phyloP scores from a whole-genome alignment of 2,329 filamentous ascomycete genomes.

The Seiridium unicorne region DNA sequence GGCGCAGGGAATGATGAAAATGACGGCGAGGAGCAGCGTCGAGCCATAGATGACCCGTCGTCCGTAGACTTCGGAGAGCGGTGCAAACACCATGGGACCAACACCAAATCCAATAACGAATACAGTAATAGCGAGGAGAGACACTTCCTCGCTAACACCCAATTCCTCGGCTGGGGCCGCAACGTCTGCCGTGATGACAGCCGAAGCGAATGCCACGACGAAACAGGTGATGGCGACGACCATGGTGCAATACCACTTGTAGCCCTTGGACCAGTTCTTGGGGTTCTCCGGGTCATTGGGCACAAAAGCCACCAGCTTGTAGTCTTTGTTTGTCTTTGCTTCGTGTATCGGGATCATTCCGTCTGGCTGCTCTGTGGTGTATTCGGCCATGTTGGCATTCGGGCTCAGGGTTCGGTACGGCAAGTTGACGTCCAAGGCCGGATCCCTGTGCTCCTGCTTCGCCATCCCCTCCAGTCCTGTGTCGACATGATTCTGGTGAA shows the following conservation, averaged over 20 bases:
- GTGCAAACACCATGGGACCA: conserved; percentile 79
- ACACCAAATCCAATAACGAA: conserved; percentile 83
- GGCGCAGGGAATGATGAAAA: conserved; percentile 80
- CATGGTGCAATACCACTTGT: conserved; percentile 85
- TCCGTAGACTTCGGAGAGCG: conserved; percentile 73
- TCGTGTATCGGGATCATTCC: conserved; percentile 57
- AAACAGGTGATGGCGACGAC: conserved; percentile 76
- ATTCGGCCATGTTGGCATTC: conserved; percentile 64
- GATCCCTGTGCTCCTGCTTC: conserved; percentile 24
- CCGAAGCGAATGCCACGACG: conserved; percentile 68
- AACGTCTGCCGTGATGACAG: conserved; percentile 77
- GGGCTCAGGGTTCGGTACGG: conserved; percentile 64
- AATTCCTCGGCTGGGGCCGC: conserved; percentile 63
- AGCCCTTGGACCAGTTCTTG: conserved; percentile 79
- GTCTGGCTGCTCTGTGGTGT: conserved; percentile 56
- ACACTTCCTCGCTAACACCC: conserved; percentile 68
- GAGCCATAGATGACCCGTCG: conserved; percentile 69
- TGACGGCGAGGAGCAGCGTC: conserved; percentile 67
- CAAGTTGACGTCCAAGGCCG: conserved; percentile 51
- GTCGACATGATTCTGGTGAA: neutral
- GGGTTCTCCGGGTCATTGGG: conserved; percentile 74
- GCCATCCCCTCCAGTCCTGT: neutral
- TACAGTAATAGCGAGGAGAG: conserved; percentile 68
- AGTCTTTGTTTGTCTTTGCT: conserved; percentile 20
- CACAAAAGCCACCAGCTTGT: conserved; percentile 62